These are phyloP conservation scores for Moesziomyces globuligerus DNA, from an alignment of 1,284 basidiomycete genomes.

Conservation along the genomic window DNA sequence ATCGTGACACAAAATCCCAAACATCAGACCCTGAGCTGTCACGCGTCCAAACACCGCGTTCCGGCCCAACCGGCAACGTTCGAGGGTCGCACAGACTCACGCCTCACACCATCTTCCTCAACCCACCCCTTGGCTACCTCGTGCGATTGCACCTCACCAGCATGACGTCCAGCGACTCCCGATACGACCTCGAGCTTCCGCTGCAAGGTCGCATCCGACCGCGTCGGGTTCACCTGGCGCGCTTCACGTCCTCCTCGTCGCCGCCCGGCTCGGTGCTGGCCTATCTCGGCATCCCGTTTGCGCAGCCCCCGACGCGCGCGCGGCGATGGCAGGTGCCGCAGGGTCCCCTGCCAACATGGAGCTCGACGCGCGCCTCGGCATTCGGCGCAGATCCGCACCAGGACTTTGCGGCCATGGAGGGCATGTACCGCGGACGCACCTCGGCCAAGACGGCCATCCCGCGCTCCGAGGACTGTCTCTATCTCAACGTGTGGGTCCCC, in stretches of 20 bases:
- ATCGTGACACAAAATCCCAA: background rate
- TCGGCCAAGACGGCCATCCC: slow-evolving; percentile 21
- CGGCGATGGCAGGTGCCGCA: slow-evolving; percentile 74
- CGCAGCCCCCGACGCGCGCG: slow-evolving; percentile 72
- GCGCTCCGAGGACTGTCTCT: slow-evolving; percentile 72
- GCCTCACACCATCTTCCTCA: background rate
- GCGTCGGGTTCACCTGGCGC: slow-evolving; percentile 31
- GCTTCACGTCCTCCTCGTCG: slow-evolving; percentile 18
- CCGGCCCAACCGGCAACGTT: background rate
- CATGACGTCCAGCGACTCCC: slow-evolving; percentile 11
- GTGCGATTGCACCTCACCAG: background rate
- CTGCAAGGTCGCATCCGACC: slow-evolving; percentile 40
- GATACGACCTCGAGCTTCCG: slow-evolving; percentile 32
- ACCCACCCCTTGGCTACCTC: background rate
- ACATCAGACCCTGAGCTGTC: slow-evolving; percentile 12
- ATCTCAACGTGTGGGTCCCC: slow-evolving; percentile 68
- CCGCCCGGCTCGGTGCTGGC: slow-evolving; percentile 69
- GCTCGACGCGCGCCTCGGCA: slow-evolving; percentile 7
- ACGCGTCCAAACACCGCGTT: background rate
- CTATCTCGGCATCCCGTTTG: slow-evolving; percentile 77
- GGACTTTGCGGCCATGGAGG: slow-evolving; percentile 37
- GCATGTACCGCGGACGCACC: slow-evolving; percentile 29
- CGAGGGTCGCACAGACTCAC: background rate
- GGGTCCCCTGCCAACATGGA: slow-evolving; percentile 28
- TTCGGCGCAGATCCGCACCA: slow-evolving; percentile 46